Percentiles rank a stretch among this genome's conserved stretches.
These are phyloP conservation scores for Sarcocystis neurona DNA, from an alignment of 169 alveolate species.

Conservation along the genomic window DNA sequence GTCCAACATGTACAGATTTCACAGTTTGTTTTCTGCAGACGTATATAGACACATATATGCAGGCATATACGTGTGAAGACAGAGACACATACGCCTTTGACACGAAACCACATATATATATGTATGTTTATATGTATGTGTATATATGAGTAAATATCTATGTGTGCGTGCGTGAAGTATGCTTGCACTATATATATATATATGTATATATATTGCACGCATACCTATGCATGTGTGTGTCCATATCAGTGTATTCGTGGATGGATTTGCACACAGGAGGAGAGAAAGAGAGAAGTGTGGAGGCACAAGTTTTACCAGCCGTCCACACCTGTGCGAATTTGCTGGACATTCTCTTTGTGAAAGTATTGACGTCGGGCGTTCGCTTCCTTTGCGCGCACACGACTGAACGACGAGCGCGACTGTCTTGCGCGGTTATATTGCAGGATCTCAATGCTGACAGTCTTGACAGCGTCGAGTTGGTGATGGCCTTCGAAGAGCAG, in stretches of 20 bases:
- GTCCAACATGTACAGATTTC: too few relatives aligned
- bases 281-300: neutral
- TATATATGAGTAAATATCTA: neutral
- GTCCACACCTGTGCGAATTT: neutral
- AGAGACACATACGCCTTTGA: too few relatives aligned
- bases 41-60: too few relatives aligned
- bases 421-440: too few relatives aligned
- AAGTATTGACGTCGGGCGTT: neutral
- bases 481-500: conserved; percentile 83
- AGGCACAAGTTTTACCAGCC: neutral
- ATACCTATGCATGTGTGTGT: neutral
- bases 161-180: too few relatives aligned
- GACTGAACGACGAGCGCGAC: too few relatives aligned
- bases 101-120: neutral
- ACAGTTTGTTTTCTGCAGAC: too few relatives aligned
- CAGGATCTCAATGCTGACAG: conserved; percentile 87
- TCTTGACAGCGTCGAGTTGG: conserved; percentile 80
- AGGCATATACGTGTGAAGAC: too few relatives aligned
- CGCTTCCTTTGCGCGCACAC: too few relatives aligned
- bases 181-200: too few relatives aligned
- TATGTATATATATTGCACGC: neutral
- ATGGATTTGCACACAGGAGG: neutral
- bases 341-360: neutral
- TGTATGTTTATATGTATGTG: neutral
- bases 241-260: neutral